Evolutionary conservation across 352 stramenopile species (phyloP).

Genomic region (Pythium guiyangense): DNA sequence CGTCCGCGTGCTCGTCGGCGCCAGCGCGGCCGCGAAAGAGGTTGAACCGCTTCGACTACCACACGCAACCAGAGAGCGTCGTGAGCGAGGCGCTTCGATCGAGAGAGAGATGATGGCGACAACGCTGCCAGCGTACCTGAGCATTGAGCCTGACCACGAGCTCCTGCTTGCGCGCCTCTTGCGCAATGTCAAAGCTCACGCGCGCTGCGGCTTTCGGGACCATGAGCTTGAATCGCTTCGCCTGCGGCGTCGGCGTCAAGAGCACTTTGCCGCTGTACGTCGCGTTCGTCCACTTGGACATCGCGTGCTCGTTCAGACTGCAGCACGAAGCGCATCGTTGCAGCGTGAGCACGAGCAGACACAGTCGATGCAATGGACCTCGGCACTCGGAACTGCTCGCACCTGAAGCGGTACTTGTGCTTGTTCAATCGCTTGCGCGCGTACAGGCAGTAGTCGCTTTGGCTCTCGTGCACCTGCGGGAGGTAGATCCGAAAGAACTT

Average conservation of each 20-base stretch:
- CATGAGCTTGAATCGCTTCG: conserved; percentile 51
- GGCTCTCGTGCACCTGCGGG: conserved; percentile 61
- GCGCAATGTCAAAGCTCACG: conserved; percentile 65
- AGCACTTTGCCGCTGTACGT: conserved; percentile 59
- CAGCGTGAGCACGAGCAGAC: neutral
- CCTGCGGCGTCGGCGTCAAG: conserved; percentile 36
- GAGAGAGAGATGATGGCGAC: too few relatives aligned
- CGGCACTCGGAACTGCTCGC: neutral
- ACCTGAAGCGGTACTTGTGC: conserved; percentile 80
- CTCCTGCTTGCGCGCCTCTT: conserved; percentile 69
- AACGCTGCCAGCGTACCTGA: conserved; percentile 19
- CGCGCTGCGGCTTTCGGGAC: conserved; percentile 37
- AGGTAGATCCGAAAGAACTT: conserved; percentile 78
- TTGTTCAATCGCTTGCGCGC: conserved; percentile 69
- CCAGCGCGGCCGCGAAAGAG: conserved; percentile 38
- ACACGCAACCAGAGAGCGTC: neutral
- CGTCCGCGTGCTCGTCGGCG: conserved; percentile 21
- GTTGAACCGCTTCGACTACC: conserved; percentile 36
- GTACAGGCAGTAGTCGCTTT: conserved; percentile 74
- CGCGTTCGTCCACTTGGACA: conserved; percentile 58
- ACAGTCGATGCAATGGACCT: neutral
- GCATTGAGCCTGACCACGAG: conserved; percentile 56
- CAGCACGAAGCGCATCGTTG: neutral
- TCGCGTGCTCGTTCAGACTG: conserved; percentile 29
- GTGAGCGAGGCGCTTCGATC: neutral